Conservation (phyloP, 768 basidiomycete species). For the Steccherinum ochraceum region DNA sequence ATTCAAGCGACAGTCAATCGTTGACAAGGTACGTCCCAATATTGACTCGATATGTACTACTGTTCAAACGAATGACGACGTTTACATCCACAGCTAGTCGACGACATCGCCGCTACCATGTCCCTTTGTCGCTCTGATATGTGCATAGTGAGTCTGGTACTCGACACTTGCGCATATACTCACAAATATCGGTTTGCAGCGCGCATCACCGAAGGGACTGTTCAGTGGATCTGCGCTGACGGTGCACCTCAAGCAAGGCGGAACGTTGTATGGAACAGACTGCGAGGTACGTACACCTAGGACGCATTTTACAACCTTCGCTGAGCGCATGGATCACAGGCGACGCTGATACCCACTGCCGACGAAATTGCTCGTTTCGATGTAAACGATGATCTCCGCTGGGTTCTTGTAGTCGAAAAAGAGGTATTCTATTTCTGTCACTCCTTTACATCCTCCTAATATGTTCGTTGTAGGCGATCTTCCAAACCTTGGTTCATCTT, state of each 20-base stretch:
- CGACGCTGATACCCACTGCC: constrained; percentile 67
- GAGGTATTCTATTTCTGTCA: constrained; percentile 46
- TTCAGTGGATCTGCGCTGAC: constrained; percentile 61
- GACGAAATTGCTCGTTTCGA: constrained; percentile 65
- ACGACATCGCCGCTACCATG: constrained; percentile 85
- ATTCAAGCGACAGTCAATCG: constrained; percentile 71
- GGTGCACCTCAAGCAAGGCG: constrained; percentile 54
- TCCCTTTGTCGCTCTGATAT: constrained; percentile 66
- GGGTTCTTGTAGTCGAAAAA: constrained; percentile 91
- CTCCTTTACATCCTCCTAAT: neutral
- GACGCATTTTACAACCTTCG: neutral
- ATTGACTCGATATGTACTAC: neutral
- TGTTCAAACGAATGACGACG: constrained; percentile 4
- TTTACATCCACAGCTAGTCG: constrained; percentile 57
- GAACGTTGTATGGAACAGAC: constrained; percentile 42
- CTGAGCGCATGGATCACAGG: constrained; percentile 37
- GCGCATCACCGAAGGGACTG: constrained; percentile 87
- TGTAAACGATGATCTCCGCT: constrained; percentile 48
- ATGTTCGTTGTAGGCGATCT: constrained; percentile 68
- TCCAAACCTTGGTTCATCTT: constrained; percentile 72
- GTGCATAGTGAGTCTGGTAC: constrained; percentile 76
- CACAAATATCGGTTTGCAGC: constrained; percentile 39
- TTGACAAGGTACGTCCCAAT: constrained; percentile 65
- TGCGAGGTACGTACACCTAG: constrained; percentile 44
- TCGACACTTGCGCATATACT: constrained; percentile 14